phyloP scores from a whole-genome alignment of 768 basidiomycete species.

The Naganishia vaughanmartiniae region DNA sequence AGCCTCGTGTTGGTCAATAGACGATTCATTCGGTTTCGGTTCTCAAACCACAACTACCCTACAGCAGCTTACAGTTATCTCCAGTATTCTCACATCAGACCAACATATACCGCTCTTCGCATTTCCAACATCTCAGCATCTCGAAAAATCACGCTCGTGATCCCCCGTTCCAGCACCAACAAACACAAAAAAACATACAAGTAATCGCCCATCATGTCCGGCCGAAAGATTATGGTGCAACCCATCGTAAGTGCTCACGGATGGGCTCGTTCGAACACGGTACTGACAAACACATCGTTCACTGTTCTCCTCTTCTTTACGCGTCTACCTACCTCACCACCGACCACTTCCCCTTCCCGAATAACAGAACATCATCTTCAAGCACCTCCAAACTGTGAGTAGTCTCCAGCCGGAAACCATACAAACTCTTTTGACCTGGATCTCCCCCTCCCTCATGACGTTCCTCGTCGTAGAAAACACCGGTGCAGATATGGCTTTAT shows the following conservation, averaged over 20 bases:
- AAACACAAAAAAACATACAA: background rate
- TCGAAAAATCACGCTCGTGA: slow-evolving; percentile 10
- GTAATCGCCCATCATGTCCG: slow-evolving; percentile 66
- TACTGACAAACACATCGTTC: background rate
- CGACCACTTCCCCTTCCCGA: slow-evolving; percentile 15
- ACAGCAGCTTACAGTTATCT: too few species aligned
- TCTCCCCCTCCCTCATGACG: slow-evolving; percentile 1
- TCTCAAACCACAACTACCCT: background rate
- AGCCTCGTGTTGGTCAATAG: background rate
- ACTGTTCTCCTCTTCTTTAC: slow-evolving; percentile 36
- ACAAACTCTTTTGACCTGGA: too few species aligned
- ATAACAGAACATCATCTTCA: slow-evolving; percentile 89
- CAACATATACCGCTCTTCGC: too few species aligned
- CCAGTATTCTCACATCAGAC: too few species aligned
- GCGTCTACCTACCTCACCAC: slow-evolving; percentile 40
- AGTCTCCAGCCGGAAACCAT: background rate
- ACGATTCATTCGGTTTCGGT: slow-evolving; percentile 7
- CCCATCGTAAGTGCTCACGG: slow-evolving; percentile 69
- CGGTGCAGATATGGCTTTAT: slow-evolving; percentile 90
- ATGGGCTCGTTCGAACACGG: background rate
- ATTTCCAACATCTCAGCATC: too few species aligned
- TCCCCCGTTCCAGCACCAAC: background rate
- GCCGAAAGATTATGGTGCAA: slow-evolving; percentile 96
- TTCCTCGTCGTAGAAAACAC: slow-evolving; percentile 70
- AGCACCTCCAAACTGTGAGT: slow-evolving; percentile 82